Evolutionary conservation across 2,329 filamentous ascomycete species (phyloP), one percentile per base, ranked within the genome.

Genomic region (Meredithiella fracta): DNA sequence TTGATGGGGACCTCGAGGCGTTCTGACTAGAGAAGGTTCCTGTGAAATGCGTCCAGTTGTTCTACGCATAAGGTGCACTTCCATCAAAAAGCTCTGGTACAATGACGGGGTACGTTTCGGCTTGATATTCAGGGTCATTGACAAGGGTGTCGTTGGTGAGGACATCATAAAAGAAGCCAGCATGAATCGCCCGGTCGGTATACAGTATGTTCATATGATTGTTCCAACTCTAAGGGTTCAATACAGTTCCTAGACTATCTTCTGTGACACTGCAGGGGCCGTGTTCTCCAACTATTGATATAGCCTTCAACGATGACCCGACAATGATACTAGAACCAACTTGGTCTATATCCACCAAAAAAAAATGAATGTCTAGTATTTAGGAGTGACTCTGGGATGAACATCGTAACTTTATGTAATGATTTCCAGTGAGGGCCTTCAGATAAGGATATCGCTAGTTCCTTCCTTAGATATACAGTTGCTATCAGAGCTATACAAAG

Each of bases 151-250:
- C 75, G 62, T 86, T 82, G 6, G 74, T 78, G 6, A 74, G 69
- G 25, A 72, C 73, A 63, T 88, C 85, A 63, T 78, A 81, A 1
- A 81, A 85, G 61, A 84, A 81, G 26, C 79, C 79, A 51, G 86
- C 78, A 67, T 86, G 82, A 59, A 82, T 81, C 23, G 82, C 82
- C 50, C 76, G 74, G 63, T 77, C 74, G 57, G 81, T 74, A 64
- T 76, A 80, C 47, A 81, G 68, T 69, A 74, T 72, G 59, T 74
- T 74, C 57, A 71, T 72, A 53, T 67, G 68, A 26, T 70, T 71
- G 64, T 85, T 80, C 81, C 80, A 85, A 15, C 79, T 78, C 76
- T 78, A 85, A 63, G 78, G 72, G 54, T 78, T 72, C 9, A 76
- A 72, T 47, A 73, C 68, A 0, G 79, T 83, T 11, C 73, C 73